phyloP scores from a whole-genome alignment of 2,329 filamentous ascomycete genomes.

The Colletotrichum plurivorum region DNA sequence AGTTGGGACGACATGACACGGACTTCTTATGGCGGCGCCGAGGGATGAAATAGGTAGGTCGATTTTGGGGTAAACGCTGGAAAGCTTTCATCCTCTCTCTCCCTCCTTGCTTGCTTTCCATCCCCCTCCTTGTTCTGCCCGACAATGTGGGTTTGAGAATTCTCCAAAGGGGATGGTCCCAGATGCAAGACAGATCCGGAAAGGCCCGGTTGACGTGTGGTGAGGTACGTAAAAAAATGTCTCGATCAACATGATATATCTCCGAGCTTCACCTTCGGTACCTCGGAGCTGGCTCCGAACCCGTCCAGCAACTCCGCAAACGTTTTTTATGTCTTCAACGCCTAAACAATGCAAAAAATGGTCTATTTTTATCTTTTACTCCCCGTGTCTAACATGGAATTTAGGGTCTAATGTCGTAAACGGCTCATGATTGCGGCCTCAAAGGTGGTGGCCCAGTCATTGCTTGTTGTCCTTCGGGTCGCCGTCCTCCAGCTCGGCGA shows the following conservation, averaged over 20 bases:
- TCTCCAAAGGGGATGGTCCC: background rate
- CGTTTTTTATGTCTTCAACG: background rate
- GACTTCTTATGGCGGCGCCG: background rate
- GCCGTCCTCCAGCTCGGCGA: constrained; percentile 79
- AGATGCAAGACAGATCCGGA: constrained; percentile 8
- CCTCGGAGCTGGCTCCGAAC: constrained; percentile 28
- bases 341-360: constrained; percentile 13
- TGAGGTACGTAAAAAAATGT: constrained; percentile 11
- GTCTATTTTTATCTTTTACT: constrained; percentile 34
- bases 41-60: background rate
- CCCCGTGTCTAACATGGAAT: constrained; percentile 20
- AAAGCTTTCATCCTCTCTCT: background rate
- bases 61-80: background rate
- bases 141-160: background rate
- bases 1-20: constrained; percentile 21
- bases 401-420: constrained; percentile 12
- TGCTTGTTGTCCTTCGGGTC: constrained; percentile 39
- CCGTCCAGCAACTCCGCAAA: no score
- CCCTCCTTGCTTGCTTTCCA: background rate
- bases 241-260: constrained; percentile 20
- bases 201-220: constrained; percentile 5
- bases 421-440: constrained; percentile 1
- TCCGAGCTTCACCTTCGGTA: constrained; percentile 24
- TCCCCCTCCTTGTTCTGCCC: background rate
- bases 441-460: constrained; percentile 40